phyloP scores from a whole-genome alignment of 352 stramenopile species.

The Phytopythium cucurbitacearum region DNA sequence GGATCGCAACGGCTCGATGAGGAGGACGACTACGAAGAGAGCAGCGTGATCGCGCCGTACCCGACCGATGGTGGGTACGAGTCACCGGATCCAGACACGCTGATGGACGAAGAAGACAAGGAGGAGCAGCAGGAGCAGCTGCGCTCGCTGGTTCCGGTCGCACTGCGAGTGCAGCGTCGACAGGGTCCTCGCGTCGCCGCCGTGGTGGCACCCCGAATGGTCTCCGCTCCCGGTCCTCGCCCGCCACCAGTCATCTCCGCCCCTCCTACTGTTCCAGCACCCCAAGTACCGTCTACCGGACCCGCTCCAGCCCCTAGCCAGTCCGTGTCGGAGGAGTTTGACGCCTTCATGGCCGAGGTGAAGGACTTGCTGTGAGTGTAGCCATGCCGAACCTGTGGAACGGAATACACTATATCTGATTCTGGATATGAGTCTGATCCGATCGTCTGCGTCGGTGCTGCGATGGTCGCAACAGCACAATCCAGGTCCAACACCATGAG shows the following conservation, averaged over 20 bases:
- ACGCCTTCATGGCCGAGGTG: slow-evolving; percentile 74
- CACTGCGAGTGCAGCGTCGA: slow-evolving; percentile 52
- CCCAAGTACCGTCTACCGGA: slow-evolving; percentile 1
- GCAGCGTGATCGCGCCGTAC: slow-evolving; percentile 36
- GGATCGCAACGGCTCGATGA: neutral
- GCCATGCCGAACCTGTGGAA: neutral
- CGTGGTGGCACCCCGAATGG: neutral
- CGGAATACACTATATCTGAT: slow-evolving; percentile 6
- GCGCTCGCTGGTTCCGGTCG: slow-evolving; percentile 53
- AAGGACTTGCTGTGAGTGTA: slow-evolving; percentile 22
- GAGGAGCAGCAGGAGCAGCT: slow-evolving; percentile 36
- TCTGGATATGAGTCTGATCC: neutral
- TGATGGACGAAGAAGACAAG: slow-evolving; percentile 26
- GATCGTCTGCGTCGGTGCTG: neutral
- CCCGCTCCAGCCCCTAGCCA: neutral
- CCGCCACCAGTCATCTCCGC: neutral
- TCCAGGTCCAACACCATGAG: neutral
- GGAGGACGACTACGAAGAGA: slow-evolving; percentile 6
- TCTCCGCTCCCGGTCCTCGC: slow-evolving; percentile 1
- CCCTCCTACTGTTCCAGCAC: slow-evolving; percentile 5
- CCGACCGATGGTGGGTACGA: slow-evolving; percentile 6
- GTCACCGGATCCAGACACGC: slow-evolving; percentile 6
- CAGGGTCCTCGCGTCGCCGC: neutral
- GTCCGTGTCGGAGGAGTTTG: slow-evolving; percentile 53
- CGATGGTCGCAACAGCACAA: neutral